Conservation (phyloP, 2,329 filamentous ascomycete genomes). For the Botrytis fabae region DNA sequence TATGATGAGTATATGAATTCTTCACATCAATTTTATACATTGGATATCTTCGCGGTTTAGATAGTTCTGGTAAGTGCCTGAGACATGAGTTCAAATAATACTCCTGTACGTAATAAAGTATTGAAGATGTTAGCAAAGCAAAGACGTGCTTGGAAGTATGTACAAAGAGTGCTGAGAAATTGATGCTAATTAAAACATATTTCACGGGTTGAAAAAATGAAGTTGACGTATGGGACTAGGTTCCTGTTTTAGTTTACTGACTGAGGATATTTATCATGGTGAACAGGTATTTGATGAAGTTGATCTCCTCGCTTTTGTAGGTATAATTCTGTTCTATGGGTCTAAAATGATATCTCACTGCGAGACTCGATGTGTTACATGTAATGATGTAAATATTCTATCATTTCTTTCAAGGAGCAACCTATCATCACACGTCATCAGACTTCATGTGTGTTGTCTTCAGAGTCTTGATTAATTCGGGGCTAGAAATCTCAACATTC, state of each 20-base stretch:
- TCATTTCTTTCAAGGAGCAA: neutral
- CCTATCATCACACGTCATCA: neutral
- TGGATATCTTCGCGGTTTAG: neutral
- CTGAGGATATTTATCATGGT: neutral
- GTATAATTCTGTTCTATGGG: rapidly evolving
- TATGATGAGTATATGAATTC: neutral
- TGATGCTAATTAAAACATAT: neutral
- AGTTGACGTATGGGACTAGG: neutral
- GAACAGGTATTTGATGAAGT: neutral
- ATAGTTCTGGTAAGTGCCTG: too few relatives aligned
- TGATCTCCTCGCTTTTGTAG: neutral
- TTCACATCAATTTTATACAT: neutral
- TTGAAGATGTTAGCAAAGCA: too few relatives aligned
- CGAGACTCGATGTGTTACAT: neutral
- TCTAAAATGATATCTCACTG: neutral
- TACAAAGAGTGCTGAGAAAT: neutral
- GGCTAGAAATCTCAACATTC: neutral
- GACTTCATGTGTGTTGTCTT: neutral
- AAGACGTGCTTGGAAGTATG: too few relatives aligned
- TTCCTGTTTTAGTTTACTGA: neutral
- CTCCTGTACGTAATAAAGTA: neutral
- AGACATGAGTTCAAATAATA: neutral
- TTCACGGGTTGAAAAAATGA: neutral
- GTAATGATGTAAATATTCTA: neutral
- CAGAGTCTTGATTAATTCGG: too few relatives aligned